Conservation (phyloP, 768 basidiomycete species). For the Rhizopogon vulgaris region DNA sequence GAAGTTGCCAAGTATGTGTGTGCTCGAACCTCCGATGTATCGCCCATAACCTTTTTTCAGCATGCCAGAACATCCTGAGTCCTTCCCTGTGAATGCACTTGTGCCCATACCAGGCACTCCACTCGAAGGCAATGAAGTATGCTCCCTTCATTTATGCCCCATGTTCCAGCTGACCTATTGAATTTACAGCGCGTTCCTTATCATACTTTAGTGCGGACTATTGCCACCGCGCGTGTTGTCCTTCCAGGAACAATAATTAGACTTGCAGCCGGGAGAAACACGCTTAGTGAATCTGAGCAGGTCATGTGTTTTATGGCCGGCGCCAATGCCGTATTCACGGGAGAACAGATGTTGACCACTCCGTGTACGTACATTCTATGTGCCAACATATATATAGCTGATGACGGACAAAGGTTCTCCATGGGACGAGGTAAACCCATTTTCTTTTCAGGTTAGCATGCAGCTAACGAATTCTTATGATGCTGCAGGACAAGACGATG, state of each 20-base stretch:
- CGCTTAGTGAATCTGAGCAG: conserved; percentile 84
- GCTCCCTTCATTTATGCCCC: conserved; percentile 8
- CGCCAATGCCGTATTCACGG: conserved; percentile 98
- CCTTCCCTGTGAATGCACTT: conserved; percentile 96
- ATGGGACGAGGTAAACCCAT: conserved; percentile 75
- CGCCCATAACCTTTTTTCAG: conserved; percentile 31
- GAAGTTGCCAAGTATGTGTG: conserved; percentile 79
- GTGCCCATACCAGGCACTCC: conserved; percentile 96
- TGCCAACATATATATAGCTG: background rate
- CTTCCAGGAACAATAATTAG: conserved; percentile 92
- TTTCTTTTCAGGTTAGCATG: background rate
- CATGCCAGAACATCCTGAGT: conserved; percentile 96
- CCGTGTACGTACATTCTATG: conserved; percentile 58
- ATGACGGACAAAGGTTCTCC: conserved; percentile 56
- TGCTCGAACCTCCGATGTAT: background rate
- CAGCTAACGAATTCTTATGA: conserved; percentile 2
- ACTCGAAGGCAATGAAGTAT: conserved; percentile 81
- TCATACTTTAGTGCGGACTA: conserved; percentile 84
- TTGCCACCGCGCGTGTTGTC: conserved; percentile 90
- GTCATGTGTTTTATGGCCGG: conserved; percentile 99
- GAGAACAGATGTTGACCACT: conserved; percentile 95
- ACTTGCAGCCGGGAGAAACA: conserved; percentile 90
- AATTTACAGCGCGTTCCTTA: conserved; percentile 63
- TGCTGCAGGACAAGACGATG: conserved; percentile 80
- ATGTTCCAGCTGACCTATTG: conserved; percentile 8